Evolutionary conservation across 2,329 filamentous ascomycete species (phyloP).

Genomic region (Tolypocladium capitatum): DNA sequence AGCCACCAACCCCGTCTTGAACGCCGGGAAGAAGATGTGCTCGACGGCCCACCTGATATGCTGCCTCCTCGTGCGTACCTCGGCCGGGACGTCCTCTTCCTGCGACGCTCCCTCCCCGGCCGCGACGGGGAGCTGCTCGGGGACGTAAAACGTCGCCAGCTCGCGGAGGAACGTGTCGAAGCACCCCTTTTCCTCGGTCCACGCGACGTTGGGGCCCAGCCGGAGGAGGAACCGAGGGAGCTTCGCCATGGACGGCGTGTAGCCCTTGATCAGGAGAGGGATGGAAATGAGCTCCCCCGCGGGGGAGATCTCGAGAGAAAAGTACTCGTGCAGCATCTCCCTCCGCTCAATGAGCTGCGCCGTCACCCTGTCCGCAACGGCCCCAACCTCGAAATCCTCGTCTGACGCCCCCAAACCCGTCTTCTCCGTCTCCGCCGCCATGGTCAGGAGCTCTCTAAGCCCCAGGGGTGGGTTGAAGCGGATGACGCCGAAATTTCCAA

Average conservation of each 20-base stretch:
- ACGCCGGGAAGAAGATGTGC: constrained; percentile 78
- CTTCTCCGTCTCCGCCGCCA: constrained; percentile 62
- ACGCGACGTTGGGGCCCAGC: constrained; percentile 78
- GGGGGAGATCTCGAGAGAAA: constrained; percentile 69
- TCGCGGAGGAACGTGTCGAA: constrained; percentile 79
- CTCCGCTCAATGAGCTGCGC: constrained; percentile 59
- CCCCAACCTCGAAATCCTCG: constrained; percentile 50
- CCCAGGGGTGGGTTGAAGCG: constrained; percentile 64
- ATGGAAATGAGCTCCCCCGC: constrained; percentile 66
- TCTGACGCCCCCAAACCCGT: constrained; percentile 25
- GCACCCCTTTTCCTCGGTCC: constrained; percentile 72
- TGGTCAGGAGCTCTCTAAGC: constrained; percentile 54
- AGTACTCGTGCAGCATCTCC: constrained; percentile 88
- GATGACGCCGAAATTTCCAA: constrained; percentile 84
- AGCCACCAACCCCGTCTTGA: constrained; percentile 69
- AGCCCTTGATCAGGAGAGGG: constrained; percentile 78
- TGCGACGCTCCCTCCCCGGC: constrained; percentile 19
- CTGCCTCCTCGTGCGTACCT: constrained; percentile 44
- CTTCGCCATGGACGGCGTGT: constrained; percentile 74
- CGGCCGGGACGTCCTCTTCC: constrained; percentile 29
- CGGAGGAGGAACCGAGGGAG: constrained; percentile 78
- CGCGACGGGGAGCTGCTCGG: constrained; percentile 60
- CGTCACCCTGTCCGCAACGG: constrained; percentile 52
- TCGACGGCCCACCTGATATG: constrained; percentile 69
- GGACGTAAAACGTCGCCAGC: constrained; percentile 79